Base-by-base conservation (phyloP, 768 basidiomycete species). In the Termitomyces sp. region DNA sequence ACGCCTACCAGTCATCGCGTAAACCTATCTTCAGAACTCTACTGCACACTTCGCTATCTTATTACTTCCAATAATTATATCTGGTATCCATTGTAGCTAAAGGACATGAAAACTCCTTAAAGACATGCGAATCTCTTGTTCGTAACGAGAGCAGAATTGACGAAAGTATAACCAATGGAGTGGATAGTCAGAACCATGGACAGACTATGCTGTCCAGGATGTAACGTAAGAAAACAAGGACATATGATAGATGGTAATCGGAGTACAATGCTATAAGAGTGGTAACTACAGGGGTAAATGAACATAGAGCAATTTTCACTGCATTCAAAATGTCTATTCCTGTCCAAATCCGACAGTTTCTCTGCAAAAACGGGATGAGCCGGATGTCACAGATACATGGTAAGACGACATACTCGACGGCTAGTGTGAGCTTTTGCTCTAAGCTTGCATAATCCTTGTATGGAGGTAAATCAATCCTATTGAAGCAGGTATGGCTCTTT, bases 401-500 rank as follows among this genome's bases (percentile, higher is more conserved):
- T 16, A 59, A 63, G 56, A 55, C 33, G 51, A 86, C 92, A 72
- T 72, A 92, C 90, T 96, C 94, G 57, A 95, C 91, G 55, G 94
- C 94, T 61, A 95, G 79, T 3, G 94, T 96, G 61, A 99, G 75
- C 77, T 98, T 98, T 48, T 98, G 90, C 71, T 98, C 96, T 64
- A 98, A 71, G 63, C 86, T 92, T 41, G 90, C 90, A 69, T 96
- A 97, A 65, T 94, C 92, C 69, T 93, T 95, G 72, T 99, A 99
- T 13, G 94, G 92, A n/a, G 97, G 97, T 55, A 99, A 73, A 75
- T 99, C 97, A 65, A 96, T 94, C 45, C 92, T 81, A 63, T 90
- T 98, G 84, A 99, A 99, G 77, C 97, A 98, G 1, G 90, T 91
- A 67, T 92, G 90, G 71, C 89, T 92, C 86, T 98, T 99, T 1